These are phyloP conservation scores for Suhomyces taliae DNA, from an alignment of 1,139 yeast species.

Conservation along the genomic window DNA sequence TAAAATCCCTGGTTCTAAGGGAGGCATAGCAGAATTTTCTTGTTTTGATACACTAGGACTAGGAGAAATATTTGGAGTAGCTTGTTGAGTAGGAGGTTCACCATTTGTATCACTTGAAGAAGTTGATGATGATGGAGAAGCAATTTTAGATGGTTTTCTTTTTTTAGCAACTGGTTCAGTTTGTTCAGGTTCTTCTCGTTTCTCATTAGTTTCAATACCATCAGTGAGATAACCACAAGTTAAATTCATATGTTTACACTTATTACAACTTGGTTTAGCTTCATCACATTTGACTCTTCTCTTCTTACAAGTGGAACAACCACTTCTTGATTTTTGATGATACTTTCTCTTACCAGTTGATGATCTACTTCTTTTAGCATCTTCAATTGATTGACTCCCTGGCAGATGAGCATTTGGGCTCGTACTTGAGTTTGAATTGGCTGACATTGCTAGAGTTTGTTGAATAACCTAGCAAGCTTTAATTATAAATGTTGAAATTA, in stretches of 20 bases:
- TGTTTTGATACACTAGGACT: constrained; percentile 8
- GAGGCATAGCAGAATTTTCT: not conserved
- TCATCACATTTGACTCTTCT: constrained; percentile 94
- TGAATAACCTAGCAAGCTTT: constrained; percentile 5
- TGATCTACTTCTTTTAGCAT: constrained; percentile 14
- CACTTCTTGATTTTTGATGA: constrained; percentile 84
- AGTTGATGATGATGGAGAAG: constrained; percentile 6
- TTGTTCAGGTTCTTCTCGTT: constrained; percentile 4
- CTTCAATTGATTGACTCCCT: not conserved
- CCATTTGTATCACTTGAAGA: constrained; percentile 5
- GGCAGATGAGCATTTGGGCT: not conserved
- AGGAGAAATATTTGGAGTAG: constrained; percentile 17
- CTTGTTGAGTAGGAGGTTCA: constrained; percentile 12
- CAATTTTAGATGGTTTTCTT: constrained; percentile 5
- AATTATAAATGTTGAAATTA: constrained; percentile 7
- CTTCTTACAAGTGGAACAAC: constrained; percentile 85
- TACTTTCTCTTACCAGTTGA: constrained; percentile 60
- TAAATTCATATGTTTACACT: constrained; percentile 75
- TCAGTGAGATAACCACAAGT: constrained; percentile 58
- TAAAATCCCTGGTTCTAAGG: constrained; percentile 19
- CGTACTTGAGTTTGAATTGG: not conserved
- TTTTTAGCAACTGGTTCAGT: constrained; percentile 8
- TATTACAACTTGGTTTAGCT: constrained; percentile 71
- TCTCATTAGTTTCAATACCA: constrained; percentile 20
- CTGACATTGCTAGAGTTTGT: constrained; percentile 9